Percentiles rank a stretch among this genome's conserved stretches.
These are phyloP conservation scores for Chenopodium suecicum DNA, from an alignment of 148 eudicot species.

Conservation along the genomic window DNA sequence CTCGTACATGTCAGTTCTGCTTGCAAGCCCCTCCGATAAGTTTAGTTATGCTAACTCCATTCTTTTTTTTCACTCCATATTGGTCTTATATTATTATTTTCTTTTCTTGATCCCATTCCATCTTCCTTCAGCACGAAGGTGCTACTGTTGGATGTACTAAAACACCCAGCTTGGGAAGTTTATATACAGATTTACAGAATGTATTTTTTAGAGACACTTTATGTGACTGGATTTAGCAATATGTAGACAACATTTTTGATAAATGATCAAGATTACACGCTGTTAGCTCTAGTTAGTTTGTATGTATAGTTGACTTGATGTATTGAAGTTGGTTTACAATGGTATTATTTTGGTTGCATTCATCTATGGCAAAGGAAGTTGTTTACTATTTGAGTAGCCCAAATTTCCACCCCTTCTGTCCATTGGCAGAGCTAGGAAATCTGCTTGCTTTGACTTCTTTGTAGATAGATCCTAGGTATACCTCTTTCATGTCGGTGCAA, in stretches of 20 bases:
- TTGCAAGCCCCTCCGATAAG: constrained; percentile 19
- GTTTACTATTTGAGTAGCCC: neutral
- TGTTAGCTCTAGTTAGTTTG: neutral
- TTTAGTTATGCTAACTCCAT: constrained; percentile 26
- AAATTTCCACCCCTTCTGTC: neutral
- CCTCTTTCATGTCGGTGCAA: neutral
- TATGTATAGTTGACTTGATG: neutral
- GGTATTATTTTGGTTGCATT: neutral
- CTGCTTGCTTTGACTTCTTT: too few species aligned
- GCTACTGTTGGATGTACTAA: constrained; percentile 30
- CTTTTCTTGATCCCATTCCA: constrained; percentile 7
- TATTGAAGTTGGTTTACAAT: neutral
- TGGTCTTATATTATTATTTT: constrained; percentile 13
- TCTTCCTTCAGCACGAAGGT: constrained; percentile 27
- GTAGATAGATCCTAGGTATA: neutral
- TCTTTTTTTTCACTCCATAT: constrained; percentile 18
- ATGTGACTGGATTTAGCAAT: constrained; percentile 18
- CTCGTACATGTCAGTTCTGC: constrained; percentile 24
- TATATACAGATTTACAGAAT: constrained; percentile 21
- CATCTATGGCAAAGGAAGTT: neutral
- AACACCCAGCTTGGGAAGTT: constrained; percentile 24
- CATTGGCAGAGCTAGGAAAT: neutral
- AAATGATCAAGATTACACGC: neutral
- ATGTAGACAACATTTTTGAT: constrained; percentile 15
- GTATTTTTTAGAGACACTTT: constrained; percentile 15